Evolutionary conservation across 805 yeast genomes (phyloP).

Genomic region (Clavispora phyllophila): DNA sequence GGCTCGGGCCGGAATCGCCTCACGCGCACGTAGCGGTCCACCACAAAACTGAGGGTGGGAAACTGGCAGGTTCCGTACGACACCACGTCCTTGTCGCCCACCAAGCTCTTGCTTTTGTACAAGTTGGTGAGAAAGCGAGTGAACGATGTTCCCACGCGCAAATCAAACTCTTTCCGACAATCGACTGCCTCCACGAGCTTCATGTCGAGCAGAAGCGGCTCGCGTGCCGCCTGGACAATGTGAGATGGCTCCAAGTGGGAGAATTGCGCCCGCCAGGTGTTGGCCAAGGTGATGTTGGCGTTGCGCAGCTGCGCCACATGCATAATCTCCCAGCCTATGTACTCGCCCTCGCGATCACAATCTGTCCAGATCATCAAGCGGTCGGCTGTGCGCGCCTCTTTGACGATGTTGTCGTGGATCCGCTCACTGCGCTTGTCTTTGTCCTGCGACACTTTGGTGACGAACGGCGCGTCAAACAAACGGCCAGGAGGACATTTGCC

Average conservation of each 20-base stretch:
- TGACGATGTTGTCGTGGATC: slow-evolving; percentile 61
- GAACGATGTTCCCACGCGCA: slow-evolving; percentile 84
- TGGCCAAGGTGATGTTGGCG: slow-evolving; percentile 37
- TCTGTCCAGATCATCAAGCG: slow-evolving; percentile 94
- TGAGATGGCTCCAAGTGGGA: slow-evolving; percentile 82
- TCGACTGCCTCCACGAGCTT: slow-evolving; percentile 77
- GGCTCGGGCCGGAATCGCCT: slow-evolving; percentile 67
- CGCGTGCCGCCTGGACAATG: slow-evolving; percentile 65
- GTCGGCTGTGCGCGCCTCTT: slow-evolving; percentile 57
- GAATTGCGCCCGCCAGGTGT: slow-evolving; percentile 70
- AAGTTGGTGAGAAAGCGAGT: slow-evolving; percentile 71
- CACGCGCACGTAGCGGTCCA: slow-evolving; percentile 79
- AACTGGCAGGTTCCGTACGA: slow-evolving; percentile 95
- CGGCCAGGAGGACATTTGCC: slow-evolving; percentile 59
- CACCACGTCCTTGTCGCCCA: slow-evolving; percentile 36
- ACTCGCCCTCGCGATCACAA: slow-evolving; percentile 43
- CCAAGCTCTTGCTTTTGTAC: slow-evolving; percentile 31
- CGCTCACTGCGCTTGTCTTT: slow-evolving; percentile 23
- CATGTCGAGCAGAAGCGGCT: slow-evolving; percentile 60
- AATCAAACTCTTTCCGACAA: slow-evolving; percentile 81
- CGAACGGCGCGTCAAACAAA: slow-evolving; percentile 67
- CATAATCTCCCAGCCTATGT: slow-evolving; percentile 42
- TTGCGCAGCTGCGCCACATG: slow-evolving; percentile 60
- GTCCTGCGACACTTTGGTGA: slow-evolving; percentile 32
- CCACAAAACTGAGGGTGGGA: slow-evolving; percentile 95